Evolutionary conservation across 164 flowering plant genomes (phyloP), one percentile per base, ranked within the genome.

Genomic region (Taxillus chinensis): DNA sequence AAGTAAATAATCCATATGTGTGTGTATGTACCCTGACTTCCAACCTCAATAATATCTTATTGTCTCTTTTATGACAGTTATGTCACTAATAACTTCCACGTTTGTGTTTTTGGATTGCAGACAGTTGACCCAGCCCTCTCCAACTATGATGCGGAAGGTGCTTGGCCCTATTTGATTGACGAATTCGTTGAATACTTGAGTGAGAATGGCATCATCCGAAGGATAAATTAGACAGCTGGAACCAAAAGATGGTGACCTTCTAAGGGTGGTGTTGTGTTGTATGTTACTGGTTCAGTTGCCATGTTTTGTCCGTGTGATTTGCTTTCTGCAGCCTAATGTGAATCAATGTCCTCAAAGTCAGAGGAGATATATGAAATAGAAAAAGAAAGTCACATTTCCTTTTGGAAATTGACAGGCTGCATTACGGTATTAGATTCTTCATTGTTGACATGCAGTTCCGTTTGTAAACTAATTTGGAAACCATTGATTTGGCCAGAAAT

Each of bases 161-260:
- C 98, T 41, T 92, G 98, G 98, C 98, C 98, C 1, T 92, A 90
- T 70, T 82, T 92, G 43, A 89, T 92, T 51, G 98, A 92, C 64
- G 98, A 92, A 74, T 92, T 92, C 65, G 98, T 88, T 12, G 98
- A 92, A 42, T 90, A 88, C 79, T 76, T 85, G 78, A 63, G 65
- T 14, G 98, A 92, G 73, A 88, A 79, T 61, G 80, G 83, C 55
- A 41, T 86, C 17, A 62, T 82, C 57, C 83, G 74, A 70, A 81
- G 62, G 71, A 66, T 63, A 66, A 70, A 64, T 53, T 73, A 64
- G 70, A 49, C 50, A 76, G 70, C 40, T 59, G 68, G 74, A 69
- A 40, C 59, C 48, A 4, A 48, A 54, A 37, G 37, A 37, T 12
- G 39, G 57, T 54, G 57, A 54, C 7, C 27, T 8, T 51, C 27